A percentile compares a stretch with the other conserved stretches of the same genome.
phyloP scores from a whole-genome alignment of 306 rosid species.

The Medicago ruthenica region DNA sequence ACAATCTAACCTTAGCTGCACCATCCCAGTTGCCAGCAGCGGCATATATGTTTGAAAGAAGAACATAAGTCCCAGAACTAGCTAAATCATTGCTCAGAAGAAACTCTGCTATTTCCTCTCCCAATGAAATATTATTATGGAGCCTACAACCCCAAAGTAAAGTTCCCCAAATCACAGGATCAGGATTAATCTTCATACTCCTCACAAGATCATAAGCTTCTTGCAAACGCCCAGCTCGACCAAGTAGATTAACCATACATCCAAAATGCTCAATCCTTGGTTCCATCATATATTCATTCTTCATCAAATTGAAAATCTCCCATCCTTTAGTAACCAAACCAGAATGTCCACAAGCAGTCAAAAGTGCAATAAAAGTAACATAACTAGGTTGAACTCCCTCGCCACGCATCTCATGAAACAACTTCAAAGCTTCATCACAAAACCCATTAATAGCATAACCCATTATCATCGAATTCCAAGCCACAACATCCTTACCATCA shows the following conservation, averaged over 20 bases:
- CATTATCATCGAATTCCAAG: constrained; percentile 79
- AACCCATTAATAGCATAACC: constrained; percentile 79
- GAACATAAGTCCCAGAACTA: constrained; percentile 77
- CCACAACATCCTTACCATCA: constrained; percentile 63
- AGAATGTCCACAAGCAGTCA: constrained; percentile 76
- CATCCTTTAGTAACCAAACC: constrained; percentile 72
- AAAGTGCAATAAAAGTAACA: constrained; percentile 66
- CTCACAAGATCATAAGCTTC: constrained; percentile 76
- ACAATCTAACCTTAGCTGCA: constrained; percentile 69
- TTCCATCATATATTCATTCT: constrained; percentile 51
- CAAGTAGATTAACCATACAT: constrained; percentile 81
- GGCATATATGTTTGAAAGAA: constrained; percentile 82
- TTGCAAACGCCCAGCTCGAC: constrained; percentile 71
- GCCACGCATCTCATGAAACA: constrained; percentile 64
- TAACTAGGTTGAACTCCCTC: constrained; percentile 59
- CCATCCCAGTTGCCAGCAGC: constrained; percentile 75
- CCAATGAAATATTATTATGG: constrained; percentile 62
- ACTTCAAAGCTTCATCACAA: constrained; percentile 60
- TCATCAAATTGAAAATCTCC: constrained; percentile 65
- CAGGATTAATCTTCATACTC: constrained; percentile 66
- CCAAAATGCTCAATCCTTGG: constrained; percentile 83
- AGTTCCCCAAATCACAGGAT: constrained; percentile 83
- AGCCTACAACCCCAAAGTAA: constrained; percentile 83
- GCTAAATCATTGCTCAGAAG: constrained; percentile 64
- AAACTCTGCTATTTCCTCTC: constrained; percentile 75